These are phyloP conservation scores for Aristolochia californica DNA, from an alignment of 164 flowering plant species.

Conservation along the genomic window DNA sequence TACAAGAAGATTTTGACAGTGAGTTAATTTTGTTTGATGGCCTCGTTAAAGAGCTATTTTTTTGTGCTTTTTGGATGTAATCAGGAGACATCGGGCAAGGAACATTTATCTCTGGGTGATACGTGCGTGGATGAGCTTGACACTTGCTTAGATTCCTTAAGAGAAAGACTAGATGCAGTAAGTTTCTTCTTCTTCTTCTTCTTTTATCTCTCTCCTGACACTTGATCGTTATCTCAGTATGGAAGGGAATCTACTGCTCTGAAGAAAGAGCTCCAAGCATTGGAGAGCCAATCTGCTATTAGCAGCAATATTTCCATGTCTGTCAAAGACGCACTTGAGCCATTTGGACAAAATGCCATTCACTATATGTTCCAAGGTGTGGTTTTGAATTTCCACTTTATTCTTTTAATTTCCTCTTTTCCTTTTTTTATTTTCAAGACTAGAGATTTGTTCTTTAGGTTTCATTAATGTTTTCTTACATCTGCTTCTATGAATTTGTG, in stretches of 20 bases:
- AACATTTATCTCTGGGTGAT: conserved; percentile 20
- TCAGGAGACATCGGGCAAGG: conserved; percentile 27
- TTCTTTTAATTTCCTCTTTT: too few relatives aligned
- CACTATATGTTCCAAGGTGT: conserved; percentile 52
- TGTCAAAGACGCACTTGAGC: conserved; percentile 41
- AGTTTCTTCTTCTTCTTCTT: not conserved
- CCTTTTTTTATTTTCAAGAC: too few relatives aligned
- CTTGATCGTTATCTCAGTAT: conserved; percentile 23
- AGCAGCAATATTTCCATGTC: conserved; percentile 28
- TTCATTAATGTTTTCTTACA: too few relatives aligned
- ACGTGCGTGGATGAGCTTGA: conserved; percentile 40
- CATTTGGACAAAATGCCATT: conserved; percentile 30
- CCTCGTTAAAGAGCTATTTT: not conserved
- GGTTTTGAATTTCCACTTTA: not conserved
- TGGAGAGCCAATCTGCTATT: conserved; percentile 38
- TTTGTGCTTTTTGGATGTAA: conserved; percentile 5
- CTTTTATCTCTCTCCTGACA: not conserved
- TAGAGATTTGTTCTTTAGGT: too few relatives aligned
- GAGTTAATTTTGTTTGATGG: too few relatives aligned
- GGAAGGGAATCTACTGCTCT: conserved; percentile 48
- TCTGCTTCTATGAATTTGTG: too few relatives aligned
- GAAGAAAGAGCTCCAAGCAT: conserved; percentile 33
- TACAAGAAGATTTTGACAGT: not conserved
- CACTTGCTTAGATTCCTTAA: conserved; percentile 42
- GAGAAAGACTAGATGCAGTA: conserved; percentile 52